Conservation (phyloP, 768 basidiomycete species). For the Pisolithus tinctorius region DNA sequence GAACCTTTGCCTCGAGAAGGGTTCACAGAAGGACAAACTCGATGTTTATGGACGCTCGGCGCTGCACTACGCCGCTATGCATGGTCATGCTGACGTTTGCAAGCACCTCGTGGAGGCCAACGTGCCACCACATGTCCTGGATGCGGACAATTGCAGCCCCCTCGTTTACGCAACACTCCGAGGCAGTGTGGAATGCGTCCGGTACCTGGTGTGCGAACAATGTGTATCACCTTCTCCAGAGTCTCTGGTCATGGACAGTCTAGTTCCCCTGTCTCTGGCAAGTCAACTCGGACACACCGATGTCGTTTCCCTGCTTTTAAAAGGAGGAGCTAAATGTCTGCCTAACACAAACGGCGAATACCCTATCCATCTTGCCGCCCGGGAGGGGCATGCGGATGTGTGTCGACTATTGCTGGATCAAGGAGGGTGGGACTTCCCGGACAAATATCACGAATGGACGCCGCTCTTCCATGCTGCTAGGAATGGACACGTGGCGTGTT, state of each 20-base stretch:
- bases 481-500: constrained; percentile 70
- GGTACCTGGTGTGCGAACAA: constrained; percentile 72
- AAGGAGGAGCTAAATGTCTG: constrained; percentile 68
- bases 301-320: constrained; percentile 70
- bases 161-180: constrained; percentile 87
- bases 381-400: constrained; percentile 84
- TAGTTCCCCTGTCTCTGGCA: constrained; percentile 85
- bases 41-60: constrained; percentile 93
- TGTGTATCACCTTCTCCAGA: constrained; percentile 56
- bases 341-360: constrained; percentile 96
- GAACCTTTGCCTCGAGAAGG: constrained; percentile 68
- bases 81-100: constrained; percentile 76
- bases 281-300: constrained; percentile 85
- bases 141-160: constrained; percentile 93
- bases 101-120: constrained; percentile 64
- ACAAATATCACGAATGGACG: constrained; percentile 99
- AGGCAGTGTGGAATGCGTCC: constrained; percentile 78
- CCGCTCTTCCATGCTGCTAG: constrained; percentile 93
- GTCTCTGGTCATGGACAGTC: constrained; percentile 54
- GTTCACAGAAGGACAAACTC: constrained; percentile 60
- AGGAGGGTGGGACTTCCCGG: constrained; percentile 78
- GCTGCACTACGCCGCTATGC: constrained; percentile 94
- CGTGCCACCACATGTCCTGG: constrained; percentile 61
- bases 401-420: constrained; percentile 69
- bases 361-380: constrained; percentile 92